Conservation (phyloP, 2,329 filamentous ascomycete species). For the Epichloe bromicola region DNA sequence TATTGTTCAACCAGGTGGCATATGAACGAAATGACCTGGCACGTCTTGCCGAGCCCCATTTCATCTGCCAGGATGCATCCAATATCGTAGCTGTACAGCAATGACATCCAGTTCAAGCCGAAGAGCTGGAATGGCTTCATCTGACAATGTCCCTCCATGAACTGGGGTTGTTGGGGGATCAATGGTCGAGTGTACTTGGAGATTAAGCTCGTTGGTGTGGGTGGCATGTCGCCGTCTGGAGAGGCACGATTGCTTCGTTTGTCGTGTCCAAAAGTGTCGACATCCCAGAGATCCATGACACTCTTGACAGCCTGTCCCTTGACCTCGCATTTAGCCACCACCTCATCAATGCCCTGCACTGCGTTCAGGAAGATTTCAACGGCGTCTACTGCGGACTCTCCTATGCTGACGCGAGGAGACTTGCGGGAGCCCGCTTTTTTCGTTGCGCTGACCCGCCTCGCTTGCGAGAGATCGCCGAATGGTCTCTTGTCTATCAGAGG, state of each 20-base stretch:
- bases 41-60: conserved; percentile 95
- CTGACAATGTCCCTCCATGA: conserved; percentile 62
- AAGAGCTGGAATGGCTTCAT: conserved; percentile 93
- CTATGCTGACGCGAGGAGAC: conserved; percentile 33
- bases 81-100: conserved; percentile 67
- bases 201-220: conserved; percentile 28
- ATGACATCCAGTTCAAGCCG: conserved; percentile 84
- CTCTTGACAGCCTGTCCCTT: conserved; percentile 46
- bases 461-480: conserved; percentile 52
- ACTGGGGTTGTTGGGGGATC: conserved; percentile 51
- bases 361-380: conserved; percentile 62
- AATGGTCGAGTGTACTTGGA: conserved; percentile 28
- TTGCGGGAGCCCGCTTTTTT: conserved; percentile 35
- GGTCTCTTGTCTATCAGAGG: conserved; percentile 62
- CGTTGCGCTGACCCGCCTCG: conserved; percentile 48
- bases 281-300: conserved; percentile 34
- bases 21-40: conserved; percentile 86
- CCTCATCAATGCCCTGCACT: conserved; percentile 69
- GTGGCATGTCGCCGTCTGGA: conserved; percentile 23
- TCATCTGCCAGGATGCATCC: conserved; percentile 93
- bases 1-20: conserved; percentile 65
- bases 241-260: conserved; percentile 19
- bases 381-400: conserved; percentile 37
- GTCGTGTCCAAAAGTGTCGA: conserved; percentile 32
- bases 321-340: conserved; percentile 63